These are phyloP conservation scores for Solanum pimpinellifolium DNA, from an alignment of 257 asterid species.

Conservation along the genomic window DNA sequence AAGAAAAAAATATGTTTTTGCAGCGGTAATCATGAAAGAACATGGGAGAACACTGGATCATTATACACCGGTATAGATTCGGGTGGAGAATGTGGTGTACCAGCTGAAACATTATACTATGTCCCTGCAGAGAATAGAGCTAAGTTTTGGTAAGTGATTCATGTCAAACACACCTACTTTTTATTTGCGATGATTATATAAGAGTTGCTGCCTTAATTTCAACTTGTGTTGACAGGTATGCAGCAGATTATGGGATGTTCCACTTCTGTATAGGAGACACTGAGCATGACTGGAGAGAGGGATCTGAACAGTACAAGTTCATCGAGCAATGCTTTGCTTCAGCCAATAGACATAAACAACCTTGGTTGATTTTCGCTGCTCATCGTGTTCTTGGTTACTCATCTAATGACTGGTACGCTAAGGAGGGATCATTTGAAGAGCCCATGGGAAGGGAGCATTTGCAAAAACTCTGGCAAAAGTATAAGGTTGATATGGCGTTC, in stretches of 20 bases:
- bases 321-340: slow-evolving; percentile 26
- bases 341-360: slow-evolving; percentile 25
- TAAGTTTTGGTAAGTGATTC: slow-evolving; percentile 28
- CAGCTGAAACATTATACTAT: slow-evolving; percentile 34
- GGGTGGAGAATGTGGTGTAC: slow-evolving; percentile 49
- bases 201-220: background rate
- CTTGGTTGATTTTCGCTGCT: slow-evolving; percentile 20
- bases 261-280: slow-evolving; percentile 27
- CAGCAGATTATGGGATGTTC: slow-evolving; percentile 37
- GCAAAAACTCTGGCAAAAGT: background rate
- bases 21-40: slow-evolving; percentile 48
- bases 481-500: background rate
- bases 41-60: slow-evolving; percentile 29
- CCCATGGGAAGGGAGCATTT: background rate
- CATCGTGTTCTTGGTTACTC: slow-evolving; percentile 25
- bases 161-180: background rate
- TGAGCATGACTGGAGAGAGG: slow-evolving; percentile 39
- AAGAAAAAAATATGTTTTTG: background rate
- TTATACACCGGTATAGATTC: slow-evolving; percentile 24
- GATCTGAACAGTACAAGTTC: slow-evolving; percentile 29
- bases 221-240: slow-evolving; percentile 10
- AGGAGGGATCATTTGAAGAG: background rate
- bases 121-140: slow-evolving; percentile 39
- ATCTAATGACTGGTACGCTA: slow-evolving; percentile 12
- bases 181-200: background rate